Percentiles rank a stretch among this genome's conserved stretches.
These are phyloP conservation scores for Tetrahymena elliotti DNA, from an alignment of 73 alveolate species.

Conservation along the genomic window DNA sequence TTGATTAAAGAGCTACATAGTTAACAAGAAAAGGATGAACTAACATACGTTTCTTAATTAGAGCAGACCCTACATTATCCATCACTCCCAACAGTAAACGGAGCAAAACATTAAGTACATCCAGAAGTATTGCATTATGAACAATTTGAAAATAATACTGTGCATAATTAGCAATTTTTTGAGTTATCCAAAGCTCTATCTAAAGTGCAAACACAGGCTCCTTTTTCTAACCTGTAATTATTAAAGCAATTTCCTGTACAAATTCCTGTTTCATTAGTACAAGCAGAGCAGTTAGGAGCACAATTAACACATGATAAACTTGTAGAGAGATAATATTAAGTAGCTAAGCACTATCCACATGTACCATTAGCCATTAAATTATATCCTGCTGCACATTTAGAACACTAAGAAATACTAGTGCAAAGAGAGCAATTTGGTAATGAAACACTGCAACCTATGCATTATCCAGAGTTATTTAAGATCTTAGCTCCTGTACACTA, in stretches of 20 bases:
- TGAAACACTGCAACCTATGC: background rate
- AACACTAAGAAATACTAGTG: background rate
- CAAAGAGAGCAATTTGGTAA: background rate
- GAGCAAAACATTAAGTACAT: background rate
- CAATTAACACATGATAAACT: background rate
- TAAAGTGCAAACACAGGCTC: background rate
- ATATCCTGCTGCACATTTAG: background rate
- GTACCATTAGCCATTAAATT: background rate
- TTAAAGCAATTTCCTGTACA: background rate
- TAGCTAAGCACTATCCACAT: background rate
- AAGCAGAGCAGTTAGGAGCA: background rate
- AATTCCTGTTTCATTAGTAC: background rate
- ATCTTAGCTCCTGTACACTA: background rate
- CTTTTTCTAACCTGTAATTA: background rate
- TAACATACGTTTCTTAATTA: background rate
- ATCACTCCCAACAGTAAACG: background rate
- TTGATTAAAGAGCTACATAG: background rate
- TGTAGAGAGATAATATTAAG: background rate
- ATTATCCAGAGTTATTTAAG: background rate
- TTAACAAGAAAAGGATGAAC: background rate
- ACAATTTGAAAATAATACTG: background rate
- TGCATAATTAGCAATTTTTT: background rate
- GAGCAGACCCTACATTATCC: background rate
- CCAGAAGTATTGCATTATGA: background rate
- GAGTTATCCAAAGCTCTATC: background rate